These are phyloP conservation scores for Fusarium pseudograminearum DNA, from an alignment of 2,329 filamentous ascomycete genomes.

Conservation along the genomic window DNA sequence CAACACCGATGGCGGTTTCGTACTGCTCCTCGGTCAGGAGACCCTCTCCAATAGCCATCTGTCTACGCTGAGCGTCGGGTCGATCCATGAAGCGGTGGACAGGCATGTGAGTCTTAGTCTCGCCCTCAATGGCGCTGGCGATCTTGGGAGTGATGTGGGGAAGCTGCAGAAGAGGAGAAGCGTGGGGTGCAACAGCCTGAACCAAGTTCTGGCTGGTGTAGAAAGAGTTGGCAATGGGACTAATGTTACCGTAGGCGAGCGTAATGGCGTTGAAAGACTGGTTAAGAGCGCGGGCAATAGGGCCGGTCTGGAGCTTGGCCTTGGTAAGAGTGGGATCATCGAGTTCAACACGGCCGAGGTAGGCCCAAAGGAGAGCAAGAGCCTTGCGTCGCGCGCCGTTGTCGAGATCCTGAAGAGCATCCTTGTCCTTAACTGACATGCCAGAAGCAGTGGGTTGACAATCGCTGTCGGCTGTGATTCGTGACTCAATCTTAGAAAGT, in stretches of 20 bases:
- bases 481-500: slow-evolving; percentile 85
- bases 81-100: slow-evolving; percentile 92
- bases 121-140: slow-evolving; percentile 76
- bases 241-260: slow-evolving; percentile 86
- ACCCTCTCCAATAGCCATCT: slow-evolving; percentile 75
- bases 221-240: slow-evolving; percentile 85
- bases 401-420: slow-evolving; percentile 83
- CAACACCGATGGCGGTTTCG: slow-evolving; percentile 78
- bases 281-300: slow-evolving; percentile 85
- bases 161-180: slow-evolving; percentile 90
- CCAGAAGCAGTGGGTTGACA: slow-evolving; percentile 64
- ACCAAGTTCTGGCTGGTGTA: slow-evolving; percentile 86
- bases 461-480: slow-evolving; percentile 73
- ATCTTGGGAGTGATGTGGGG: slow-evolving; percentile 82
- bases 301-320: slow-evolving; percentile 90
- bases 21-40: slow-evolving; percentile 84
- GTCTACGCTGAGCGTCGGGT: slow-evolving; percentile 78
- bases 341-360: slow-evolving; percentile 88
- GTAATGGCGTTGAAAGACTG: slow-evolving; percentile 89
- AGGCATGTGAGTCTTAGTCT: slow-evolving; percentile 78
- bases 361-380: slow-evolving; percentile 92
- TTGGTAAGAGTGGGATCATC: slow-evolving; percentile 81
- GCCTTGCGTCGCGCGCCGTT: slow-evolving; percentile 85
- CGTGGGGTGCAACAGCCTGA: slow-evolving; percentile 85
- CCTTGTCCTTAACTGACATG: slow-evolving; percentile 78